Evolutionary conservation across 2,329 filamentous ascomycete genomes (phyloP).

Genomic region (Sarocladiaceae sp.): DNA sequence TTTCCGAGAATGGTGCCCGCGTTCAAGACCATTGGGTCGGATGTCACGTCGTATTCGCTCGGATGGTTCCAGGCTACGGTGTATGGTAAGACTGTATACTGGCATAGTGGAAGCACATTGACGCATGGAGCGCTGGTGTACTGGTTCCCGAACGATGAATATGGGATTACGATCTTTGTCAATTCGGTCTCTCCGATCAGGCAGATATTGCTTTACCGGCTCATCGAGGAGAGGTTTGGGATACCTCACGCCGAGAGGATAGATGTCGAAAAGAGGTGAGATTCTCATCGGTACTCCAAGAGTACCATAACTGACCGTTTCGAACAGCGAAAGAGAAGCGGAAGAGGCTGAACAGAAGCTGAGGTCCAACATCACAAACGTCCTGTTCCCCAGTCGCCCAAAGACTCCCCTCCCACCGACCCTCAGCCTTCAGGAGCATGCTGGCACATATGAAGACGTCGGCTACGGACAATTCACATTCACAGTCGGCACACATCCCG

Average conservation of each 20-base stretch:
- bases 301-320: background rate
- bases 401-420: slow-evolving; percentile 27
- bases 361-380: slow-evolving; percentile 23
- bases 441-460: slow-evolving; percentile 37
- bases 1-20: slow-evolving; percentile 20
- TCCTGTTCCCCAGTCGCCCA: slow-evolving; percentile 31
- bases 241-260: slow-evolving; percentile 17
- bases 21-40: slow-evolving; percentile 34
- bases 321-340: background rate
- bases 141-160: slow-evolving; percentile 26
- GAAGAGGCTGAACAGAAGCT: slow-evolving; percentile 16
- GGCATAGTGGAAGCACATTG: slow-evolving; percentile 23
- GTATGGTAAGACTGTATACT: slow-evolving; percentile 16
- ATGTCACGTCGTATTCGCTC: slow-evolving; percentile 1
- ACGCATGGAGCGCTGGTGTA: slow-evolving; percentile 22
- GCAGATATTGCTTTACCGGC: slow-evolving; percentile 19
- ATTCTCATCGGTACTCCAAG: background rate
- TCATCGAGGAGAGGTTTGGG: slow-evolving; percentile 24
- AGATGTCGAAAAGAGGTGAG: slow-evolving; percentile 16
- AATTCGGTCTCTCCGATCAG: slow-evolving; percentile 34
- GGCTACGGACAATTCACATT: slow-evolving; percentile 29
- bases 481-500: slow-evolving; percentile 12
- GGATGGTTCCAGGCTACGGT: slow-evolving; percentile 16
- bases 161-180: slow-evolving; percentile 25
- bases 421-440: slow-evolving; percentile 24